These are phyloP conservation scores for Aspergillus costaricaensis DNA, from an alignment of 2,329 filamentous ascomycete species.

Conservation along the genomic window DNA sequence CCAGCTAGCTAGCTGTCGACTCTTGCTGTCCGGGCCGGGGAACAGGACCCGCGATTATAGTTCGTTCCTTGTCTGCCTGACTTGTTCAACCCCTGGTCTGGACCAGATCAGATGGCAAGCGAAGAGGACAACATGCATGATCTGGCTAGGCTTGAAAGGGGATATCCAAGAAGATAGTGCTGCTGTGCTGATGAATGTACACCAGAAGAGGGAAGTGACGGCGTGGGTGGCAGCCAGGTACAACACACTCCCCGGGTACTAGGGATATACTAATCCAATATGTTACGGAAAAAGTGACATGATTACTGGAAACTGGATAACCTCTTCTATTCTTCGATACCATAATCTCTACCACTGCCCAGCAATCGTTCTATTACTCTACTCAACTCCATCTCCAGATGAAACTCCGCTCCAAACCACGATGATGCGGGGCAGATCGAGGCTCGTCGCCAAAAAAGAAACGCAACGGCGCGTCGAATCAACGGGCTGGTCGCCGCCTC, in stretches of 20 bases:
- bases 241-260: no score
- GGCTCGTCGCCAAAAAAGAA: slow-evolving; percentile 17
- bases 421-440: slow-evolving; percentile 28
- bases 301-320: no score
- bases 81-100: slow-evolving; percentile 7
- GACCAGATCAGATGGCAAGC: slow-evolving; percentile 6
- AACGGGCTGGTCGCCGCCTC: slow-evolving; percentile 13
- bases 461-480: slow-evolving; percentile 18
- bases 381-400: neutral
- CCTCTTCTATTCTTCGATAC: no score
- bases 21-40: neutral
- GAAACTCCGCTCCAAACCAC: slow-evolving; percentile 2
- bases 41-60: neutral
- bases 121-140: neutral
- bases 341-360: neutral
- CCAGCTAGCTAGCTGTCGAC: slow-evolving; percentile 1
- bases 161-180: no score
- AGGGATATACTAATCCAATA: no score
- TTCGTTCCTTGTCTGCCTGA: slow-evolving; percentile 5
- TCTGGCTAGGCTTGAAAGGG: neutral
- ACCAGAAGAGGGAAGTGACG: no score
- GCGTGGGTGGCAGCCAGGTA: no score
- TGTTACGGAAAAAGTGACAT: no score
- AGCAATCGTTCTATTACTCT: neutral
- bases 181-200: no score